phyloP scores from a whole-genome alignment of 2,329 filamentous ascomycete species.

The Lecanicillium sp. region DNA sequence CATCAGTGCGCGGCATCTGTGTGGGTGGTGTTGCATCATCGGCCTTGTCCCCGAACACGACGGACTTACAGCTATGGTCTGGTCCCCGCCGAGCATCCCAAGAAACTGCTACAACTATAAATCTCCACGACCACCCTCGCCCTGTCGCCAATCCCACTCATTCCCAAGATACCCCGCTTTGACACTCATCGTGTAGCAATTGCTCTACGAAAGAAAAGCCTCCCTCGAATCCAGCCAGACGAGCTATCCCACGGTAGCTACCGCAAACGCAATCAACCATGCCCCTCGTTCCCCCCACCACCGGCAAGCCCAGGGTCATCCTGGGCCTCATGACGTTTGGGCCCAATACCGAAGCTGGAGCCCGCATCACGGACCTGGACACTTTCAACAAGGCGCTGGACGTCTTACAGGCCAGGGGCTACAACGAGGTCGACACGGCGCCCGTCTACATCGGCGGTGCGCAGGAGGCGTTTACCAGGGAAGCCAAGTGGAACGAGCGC shows the following conservation, averaged over 20 bases:
- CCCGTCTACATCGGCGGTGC: constrained; percentile 62
- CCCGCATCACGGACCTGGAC: constrained; percentile 59
- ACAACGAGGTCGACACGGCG: constrained; percentile 81
- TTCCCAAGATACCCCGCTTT: too few relatives aligned
- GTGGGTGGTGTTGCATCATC: neutral
- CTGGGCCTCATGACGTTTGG: constrained; percentile 84
- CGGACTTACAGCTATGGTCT: too few relatives aligned
- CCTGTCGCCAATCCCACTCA: too few relatives aligned
- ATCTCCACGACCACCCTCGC: too few relatives aligned
- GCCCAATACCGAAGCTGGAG: constrained; percentile 52
- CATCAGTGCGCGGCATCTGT: too few relatives aligned
- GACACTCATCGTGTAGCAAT: too few relatives aligned
- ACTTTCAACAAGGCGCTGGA: constrained; percentile 68
- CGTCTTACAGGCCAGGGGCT: constrained; percentile 68
- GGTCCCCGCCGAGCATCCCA: too few relatives aligned
- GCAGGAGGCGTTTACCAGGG: constrained; percentile 72
- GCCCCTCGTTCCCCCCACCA: constrained; percentile 35
- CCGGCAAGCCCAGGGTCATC: constrained; percentile 59
- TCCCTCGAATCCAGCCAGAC: too few relatives aligned
- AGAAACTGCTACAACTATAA: too few relatives aligned
- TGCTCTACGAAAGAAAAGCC: too few relatives aligned
- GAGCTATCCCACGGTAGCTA: too few relatives aligned
- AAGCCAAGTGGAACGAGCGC: constrained; percentile 71
- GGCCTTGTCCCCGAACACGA: neutral
- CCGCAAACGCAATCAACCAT: constrained; percentile 21